These are phyloP conservation scores for Hemileia vastatrix DNA, from an alignment of 1,284 basidiomycete species.

Conservation along the genomic window DNA sequence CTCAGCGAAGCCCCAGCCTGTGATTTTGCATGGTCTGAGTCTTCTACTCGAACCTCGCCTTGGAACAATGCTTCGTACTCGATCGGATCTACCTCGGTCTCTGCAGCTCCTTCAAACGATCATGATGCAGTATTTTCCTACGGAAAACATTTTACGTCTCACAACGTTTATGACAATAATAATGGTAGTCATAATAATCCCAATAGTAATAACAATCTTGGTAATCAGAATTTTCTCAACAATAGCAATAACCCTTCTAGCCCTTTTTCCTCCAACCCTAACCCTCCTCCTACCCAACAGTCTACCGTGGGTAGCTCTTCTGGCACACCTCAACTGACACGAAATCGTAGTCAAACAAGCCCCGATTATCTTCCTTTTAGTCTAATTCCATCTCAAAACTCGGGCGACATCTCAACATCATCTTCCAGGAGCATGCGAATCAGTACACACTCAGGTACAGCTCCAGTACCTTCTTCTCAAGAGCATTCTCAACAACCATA, in stretches of 20 bases:
- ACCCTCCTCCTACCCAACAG: neutral
- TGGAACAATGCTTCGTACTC: neutral
- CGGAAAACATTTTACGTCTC: slow-evolving; percentile 1
- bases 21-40: slow-evolving; percentile 11
- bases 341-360: slow-evolving; percentile 13
- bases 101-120: slow-evolving; percentile 4
- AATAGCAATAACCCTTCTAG: no score
- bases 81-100: neutral
- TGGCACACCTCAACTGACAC: neutral
- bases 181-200: no score
- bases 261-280: no score
- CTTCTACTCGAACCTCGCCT: slow-evolving; percentile 3
- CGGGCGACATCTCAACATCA: neutral
- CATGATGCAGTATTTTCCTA: neutral
- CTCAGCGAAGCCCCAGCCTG: neutral
- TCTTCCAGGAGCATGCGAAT: neutral
- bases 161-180: no score
- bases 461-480: neutral
- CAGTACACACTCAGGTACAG: neutral
- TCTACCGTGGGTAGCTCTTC: neutral
- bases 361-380: slow-evolving; percentile 15
- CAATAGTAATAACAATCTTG: no score
- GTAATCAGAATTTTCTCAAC: no score
- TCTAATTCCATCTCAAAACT: no score
- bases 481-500: neutral